phyloP scores from a whole-genome alignment of 2,329 filamentous ascomycete species.

The Fusarium drepaniforme region DNA sequence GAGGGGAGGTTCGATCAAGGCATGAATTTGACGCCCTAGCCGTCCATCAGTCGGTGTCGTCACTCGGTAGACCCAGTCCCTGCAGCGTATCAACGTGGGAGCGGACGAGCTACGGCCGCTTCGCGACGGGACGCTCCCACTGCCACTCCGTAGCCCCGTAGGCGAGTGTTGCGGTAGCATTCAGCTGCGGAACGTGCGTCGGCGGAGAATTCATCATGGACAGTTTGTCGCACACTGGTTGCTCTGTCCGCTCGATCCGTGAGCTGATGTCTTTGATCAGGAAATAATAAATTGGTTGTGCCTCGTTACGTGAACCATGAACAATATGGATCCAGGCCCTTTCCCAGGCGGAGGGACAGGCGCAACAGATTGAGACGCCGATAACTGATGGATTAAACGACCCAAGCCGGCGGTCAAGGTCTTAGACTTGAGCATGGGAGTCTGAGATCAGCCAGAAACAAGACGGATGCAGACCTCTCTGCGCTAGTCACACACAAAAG shows the following conservation, averaged over 20 bases:
- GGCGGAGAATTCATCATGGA: conserved; percentile 26
- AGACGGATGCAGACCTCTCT: conserved; percentile 4
- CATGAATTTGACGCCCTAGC: conserved; percentile 15
- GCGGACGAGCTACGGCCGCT: conserved; percentile 25
- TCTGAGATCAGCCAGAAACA: conserved; percentile 5
- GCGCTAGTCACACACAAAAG: conserved; percentile 17
- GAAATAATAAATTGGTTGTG: not conserved
- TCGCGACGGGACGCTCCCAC: conserved; percentile 35
- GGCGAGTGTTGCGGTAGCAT: conserved; percentile 19
- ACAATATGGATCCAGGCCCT: conserved; percentile 14
- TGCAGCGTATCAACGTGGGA: conserved; percentile 36
- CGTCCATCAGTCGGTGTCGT: conserved; percentile 13
- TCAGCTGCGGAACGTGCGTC: conserved; percentile 20
- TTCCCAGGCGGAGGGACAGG: conserved; percentile 16
- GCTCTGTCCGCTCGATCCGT: conserved; percentile 4
- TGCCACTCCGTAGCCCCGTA: conserved; percentile 21
- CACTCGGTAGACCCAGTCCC: conserved; percentile 23
- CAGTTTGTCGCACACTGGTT: not conserved
- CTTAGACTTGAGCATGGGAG: not conserved
- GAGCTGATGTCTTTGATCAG: not conserved
- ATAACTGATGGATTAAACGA: conserved; percentile 19
- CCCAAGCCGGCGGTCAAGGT: conserved; percentile 10
- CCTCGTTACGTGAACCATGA: not conserved
- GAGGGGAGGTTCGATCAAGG: conserved; percentile 2
- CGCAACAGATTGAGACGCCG: conserved; percentile 12